A percentile compares a stretch with the other conserved stretches of the same genome.
Conservation (phyloP, 352 stramenopile genomes). For the Phytophthora fragariae region DNA sequence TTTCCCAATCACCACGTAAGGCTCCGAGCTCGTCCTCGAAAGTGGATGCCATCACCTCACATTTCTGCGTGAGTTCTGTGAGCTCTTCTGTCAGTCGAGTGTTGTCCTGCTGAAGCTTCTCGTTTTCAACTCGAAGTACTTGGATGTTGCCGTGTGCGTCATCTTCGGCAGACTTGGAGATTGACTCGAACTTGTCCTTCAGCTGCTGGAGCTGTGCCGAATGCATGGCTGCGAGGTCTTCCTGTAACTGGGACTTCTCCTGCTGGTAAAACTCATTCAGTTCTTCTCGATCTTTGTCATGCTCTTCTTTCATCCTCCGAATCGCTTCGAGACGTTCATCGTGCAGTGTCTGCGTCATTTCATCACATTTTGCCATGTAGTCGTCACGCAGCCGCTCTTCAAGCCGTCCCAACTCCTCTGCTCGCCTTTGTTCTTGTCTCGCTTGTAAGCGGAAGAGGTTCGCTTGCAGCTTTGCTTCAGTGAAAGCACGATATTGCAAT, state of each 20-base stretch:
- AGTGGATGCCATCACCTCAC: conserved; percentile 18
- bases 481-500: conserved; percentile 40
- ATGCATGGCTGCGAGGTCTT: conserved; percentile 50
- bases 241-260: conserved; percentile 63
- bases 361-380: conserved; percentile 68
- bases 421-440: conserved; percentile 16
- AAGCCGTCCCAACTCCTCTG: conserved; percentile 39
- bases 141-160: conserved; percentile 20
- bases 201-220: conserved; percentile 37
- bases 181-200: conserved; percentile 25
- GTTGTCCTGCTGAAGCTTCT: conserved; percentile 23
- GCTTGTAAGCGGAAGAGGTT: conserved; percentile 1
- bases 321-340: conserved; percentile 58
- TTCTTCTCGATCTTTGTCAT: conserved; percentile 62
- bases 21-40: conserved; percentile 35
- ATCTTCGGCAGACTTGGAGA: conserved; percentile 20
- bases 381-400: conserved; percentile 56
- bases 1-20: conserved; percentile 22
- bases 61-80: conserved; percentile 20
- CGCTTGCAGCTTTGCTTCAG: conserved; percentile 6
- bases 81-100: conserved; percentile 18
- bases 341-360: conserved; percentile 61
- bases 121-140: conserved; percentile 3
- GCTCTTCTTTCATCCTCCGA: conserved; percentile 47
- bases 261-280: conserved; percentile 62